Base-by-base conservation (phyloP, 2,329 filamentous ascomycete genomes). In the Cytospora mali region DNA sequence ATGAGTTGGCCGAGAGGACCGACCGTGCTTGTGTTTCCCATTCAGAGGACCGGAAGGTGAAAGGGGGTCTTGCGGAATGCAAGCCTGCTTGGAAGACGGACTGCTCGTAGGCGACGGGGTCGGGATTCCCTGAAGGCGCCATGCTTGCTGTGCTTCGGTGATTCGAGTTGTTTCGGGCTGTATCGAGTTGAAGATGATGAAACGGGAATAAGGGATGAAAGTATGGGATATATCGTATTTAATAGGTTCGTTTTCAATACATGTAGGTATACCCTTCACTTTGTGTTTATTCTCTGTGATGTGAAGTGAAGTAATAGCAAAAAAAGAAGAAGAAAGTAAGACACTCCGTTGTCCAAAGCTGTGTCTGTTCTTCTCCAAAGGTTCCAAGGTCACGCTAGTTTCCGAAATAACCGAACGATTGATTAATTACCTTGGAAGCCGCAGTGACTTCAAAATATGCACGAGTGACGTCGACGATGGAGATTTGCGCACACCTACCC, bases 1-100 rank as follows among this genome's bases (percentile, higher is more conserved):
- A 62, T 3, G 62, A 64, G n/a, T 67, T 67, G 25, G 66, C 54
- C 9, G 62, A 65, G 14, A 67, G 58, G 6, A 61, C 16, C 1
- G 48, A 52, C 29, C 64, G 56, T 18, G 64, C 66, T 13, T 66
- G 35, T 3, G 50, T 18, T 18, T 64, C 62, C 62, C 62, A 64
- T 35, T 64, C 58, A 3, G 58, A 51, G 31, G 59, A 33, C 13
- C 61, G 58, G n/a, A 64, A 62, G 31, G 54, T 62, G 49, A 64
- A 64, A 13, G 62, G 62, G 13, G 62, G 62, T 18, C 53, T 64
- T 2, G 62, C 33, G 6, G 58, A 62, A 31, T 64, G 58, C 16
- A 64, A 31, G 18, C 62, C 58, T 27, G 58, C 58, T 4, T 62
- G 58, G 55, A 58, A 64, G 42, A 64, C 55, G 23, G 49, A 56